A percentile compares a stretch with the other conserved stretches of the same genome.
These are phyloP conservation scores for Tremellales sp. DNA, from an alignment of 1,284 basidiomycete genomes.

Conservation along the genomic window DNA sequence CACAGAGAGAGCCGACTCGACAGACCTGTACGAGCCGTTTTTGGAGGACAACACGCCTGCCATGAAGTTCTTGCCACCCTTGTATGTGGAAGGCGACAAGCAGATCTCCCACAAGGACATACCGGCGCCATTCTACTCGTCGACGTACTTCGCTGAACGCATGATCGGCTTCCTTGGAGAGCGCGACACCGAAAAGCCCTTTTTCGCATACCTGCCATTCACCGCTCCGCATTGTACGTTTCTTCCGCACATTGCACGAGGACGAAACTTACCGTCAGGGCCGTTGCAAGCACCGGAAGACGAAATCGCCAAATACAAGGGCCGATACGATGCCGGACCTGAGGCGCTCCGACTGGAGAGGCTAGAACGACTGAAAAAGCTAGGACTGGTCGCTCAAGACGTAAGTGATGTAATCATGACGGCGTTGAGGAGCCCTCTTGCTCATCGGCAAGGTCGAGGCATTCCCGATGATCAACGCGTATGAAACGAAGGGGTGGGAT, in stretches of 20 bases:
- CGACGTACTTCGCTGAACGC: slow-evolving; percentile 25
- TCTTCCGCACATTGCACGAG: neutral
- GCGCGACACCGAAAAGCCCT: slow-evolving; percentile 18
- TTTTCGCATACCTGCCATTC: slow-evolving; percentile 21
- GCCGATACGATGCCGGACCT: slow-evolving; percentile 35
- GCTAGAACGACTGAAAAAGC: slow-evolving; percentile 22
- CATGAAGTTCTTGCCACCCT: slow-evolving; percentile 18
- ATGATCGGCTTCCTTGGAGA: slow-evolving; percentile 25
- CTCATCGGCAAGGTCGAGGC: slow-evolving; percentile 10
- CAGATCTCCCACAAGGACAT: slow-evolving; percentile 15
- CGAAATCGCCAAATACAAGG: slow-evolving; percentile 30
- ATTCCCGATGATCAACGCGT: slow-evolving; percentile 16
- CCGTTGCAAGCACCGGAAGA: slow-evolving; percentile 28
- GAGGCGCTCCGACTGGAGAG: slow-evolving; percentile 26
- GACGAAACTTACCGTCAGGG: slow-evolving; percentile 6
- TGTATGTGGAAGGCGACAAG: slow-evolving; percentile 20
- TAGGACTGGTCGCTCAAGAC: slow-evolving; percentile 25
- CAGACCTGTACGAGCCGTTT: slow-evolving; percentile 22
- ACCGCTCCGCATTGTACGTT: slow-evolving; percentile 19
- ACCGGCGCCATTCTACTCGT: slow-evolving; percentile 26
- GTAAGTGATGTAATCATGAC: slow-evolving; percentile 3
- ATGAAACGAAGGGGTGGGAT: slow-evolving; percentile 24
- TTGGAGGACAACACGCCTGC: slow-evolving; percentile 24
- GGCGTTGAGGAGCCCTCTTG: neutral
- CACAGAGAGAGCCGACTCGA: too few species aligned